phyloP scores from a whole-genome alignment of 2,329 filamentous ascomycete species.

The Beauveria australis region DNA sequence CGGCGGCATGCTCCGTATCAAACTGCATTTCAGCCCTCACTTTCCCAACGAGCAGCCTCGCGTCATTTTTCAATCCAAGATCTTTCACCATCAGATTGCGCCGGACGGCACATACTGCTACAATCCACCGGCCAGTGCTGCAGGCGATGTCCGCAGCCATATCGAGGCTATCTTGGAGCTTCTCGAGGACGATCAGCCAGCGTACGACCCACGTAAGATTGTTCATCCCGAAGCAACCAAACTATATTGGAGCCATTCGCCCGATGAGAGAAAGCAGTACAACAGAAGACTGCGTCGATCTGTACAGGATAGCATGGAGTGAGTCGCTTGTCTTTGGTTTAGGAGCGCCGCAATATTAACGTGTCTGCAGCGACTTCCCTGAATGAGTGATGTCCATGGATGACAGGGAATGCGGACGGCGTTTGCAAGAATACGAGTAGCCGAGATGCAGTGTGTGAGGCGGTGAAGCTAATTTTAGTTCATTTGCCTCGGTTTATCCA shows the following conservation, averaged over 20 bases:
- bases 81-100: slow-evolving; percentile 86
- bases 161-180: slow-evolving; percentile 74
- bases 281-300: slow-evolving; percentile 72
- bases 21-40: slow-evolving; percentile 67
- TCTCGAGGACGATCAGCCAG: slow-evolving; percentile 80
- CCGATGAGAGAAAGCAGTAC: slow-evolving; percentile 74
- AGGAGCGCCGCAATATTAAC: not conserved
- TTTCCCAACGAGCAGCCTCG: slow-evolving; percentile 88
- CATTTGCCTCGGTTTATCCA: not conserved
- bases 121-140: slow-evolving; percentile 48
- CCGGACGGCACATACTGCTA: slow-evolving; percentile 78
- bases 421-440: not conserved
- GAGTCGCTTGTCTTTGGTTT: slow-evolving; percentile 20
- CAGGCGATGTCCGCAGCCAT: slow-evolving; percentile 73
- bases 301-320: slow-evolving; percentile 62
- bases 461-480: not conserved
- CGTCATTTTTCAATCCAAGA: slow-evolving; percentile 66
- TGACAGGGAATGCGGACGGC: not conserved
- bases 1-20: slow-evolving; percentile 79
- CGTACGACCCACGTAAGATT: slow-evolving; percentile 82
- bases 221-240: slow-evolving; percentile 81
- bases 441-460: not conserved
- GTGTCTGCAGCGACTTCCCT: slow-evolving; percentile 23
- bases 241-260: slow-evolving; percentile 71
- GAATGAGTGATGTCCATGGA: slow-evolving; percentile 16